phyloP scores from a whole-genome alignment of 2,329 filamentous ascomycete genomes.

The Trichoderma asperellum region DNA sequence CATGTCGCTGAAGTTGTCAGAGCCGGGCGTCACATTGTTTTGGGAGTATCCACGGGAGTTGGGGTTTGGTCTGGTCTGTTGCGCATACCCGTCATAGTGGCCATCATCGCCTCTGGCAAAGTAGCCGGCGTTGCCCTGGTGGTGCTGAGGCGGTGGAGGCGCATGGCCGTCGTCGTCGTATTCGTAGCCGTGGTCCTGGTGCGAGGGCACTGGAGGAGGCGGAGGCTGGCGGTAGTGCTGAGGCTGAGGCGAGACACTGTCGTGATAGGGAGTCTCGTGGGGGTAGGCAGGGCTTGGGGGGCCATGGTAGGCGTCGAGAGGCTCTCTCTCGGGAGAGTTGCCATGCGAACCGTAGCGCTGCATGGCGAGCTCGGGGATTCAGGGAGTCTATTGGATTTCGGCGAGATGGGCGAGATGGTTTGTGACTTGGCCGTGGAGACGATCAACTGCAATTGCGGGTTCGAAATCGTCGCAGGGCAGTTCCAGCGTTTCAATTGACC shows the following conservation, averaged over 20 bases:
- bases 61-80: neutral
- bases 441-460: neutral
- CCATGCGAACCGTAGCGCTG: conserved; percentile 37
- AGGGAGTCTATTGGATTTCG: neutral
- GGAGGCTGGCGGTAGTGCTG: conserved; percentile 5
- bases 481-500: neutral
- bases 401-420: neutral
- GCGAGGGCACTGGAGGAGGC: conserved; percentile 6
- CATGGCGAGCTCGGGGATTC: conserved; percentile 35
- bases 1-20: conserved; percentile 67
- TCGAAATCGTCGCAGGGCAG: neutral
- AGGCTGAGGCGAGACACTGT: conserved; percentile 30
- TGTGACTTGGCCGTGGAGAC: neutral
- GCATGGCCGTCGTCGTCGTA: neutral
- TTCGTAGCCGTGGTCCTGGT: conserved; percentile 23
- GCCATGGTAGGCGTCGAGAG: conserved; percentile 38
- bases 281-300: conserved; percentile 33
- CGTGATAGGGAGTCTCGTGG: conserved; percentile 36
- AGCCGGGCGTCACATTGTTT: conserved; percentile 59
- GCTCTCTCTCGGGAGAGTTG: conserved; percentile 44
- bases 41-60: conserved; percentile 19
- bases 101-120: conserved; percentile 9
- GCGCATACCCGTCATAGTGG: conserved; percentile 22
- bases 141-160: neutral
- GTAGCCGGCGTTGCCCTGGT: neutral